Base-by-base conservation (phyloP, 2,329 filamentous ascomycete species). In the Exserohilum rostratum region DNA sequence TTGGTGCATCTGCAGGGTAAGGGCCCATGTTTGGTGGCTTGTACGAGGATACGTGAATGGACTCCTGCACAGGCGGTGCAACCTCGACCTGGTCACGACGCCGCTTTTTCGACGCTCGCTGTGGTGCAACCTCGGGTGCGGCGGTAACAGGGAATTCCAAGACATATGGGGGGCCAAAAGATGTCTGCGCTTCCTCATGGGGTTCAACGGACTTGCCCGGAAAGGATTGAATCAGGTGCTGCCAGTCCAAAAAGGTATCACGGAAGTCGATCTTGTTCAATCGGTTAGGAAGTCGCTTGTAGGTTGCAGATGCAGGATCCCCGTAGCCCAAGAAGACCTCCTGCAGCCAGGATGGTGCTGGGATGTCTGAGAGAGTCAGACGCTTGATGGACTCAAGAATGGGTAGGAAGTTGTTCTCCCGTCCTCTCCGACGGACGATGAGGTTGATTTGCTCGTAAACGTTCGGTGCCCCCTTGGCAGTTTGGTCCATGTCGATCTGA, bases 241-340 rank as follows among this genome's bases (percentile, higher is more conserved):
- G 87, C 93, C 93, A 98, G 77, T 97, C 87, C 55, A 98, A 77
- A 72, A 99, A 97, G 0, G 95, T 98, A 71, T 99, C 96, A 50
- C 92, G 85, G 72, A 92, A 97, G 73, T 99, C 92, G 48, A 99
- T 80, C 50, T 85, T 90, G 66, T 87, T 86, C 60, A 96, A 81
- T 54, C 87, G 85, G 72, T 91, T 95, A 1, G 90, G 79, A 13
- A 99, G 78, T 46, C 91, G 88, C 60, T 90, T 91, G 77, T 96
- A 96, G 18, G 87, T 90, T 30, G 95, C 95, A 54, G 90, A 88
- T 27, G 91, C 85, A 53, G 95, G 93, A 74, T 99, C 93, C 42
- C 95, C 95, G 73, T 96, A 98, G 3, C 95, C 95, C n/a, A 99
- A 80, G 74, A 98, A 99, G 9, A 98, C 93, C 64, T 98, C 95